Base-by-base conservation (phyloP, 2,329 filamentous ascomycete species). In the Aspergillus sclerotialis region DNA sequence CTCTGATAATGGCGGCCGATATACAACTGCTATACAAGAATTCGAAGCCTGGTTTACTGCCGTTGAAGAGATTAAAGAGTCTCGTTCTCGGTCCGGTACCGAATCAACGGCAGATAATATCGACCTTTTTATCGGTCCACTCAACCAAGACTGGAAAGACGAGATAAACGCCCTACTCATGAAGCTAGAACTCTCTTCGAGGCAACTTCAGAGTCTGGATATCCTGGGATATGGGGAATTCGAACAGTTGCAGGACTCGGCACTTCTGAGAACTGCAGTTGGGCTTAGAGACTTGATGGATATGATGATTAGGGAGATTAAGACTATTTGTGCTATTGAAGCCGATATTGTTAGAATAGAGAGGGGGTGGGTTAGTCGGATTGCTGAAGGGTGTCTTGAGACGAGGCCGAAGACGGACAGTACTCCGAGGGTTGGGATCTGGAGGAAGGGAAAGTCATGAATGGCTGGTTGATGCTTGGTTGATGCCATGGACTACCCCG, bases 1-100 rank as follows among this genome's bases (percentile, higher is more conserved):
- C n/a, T 46, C 46, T 2, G 46, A 51, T 11, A 40, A 40, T 4
- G 39, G 43, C 17, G 55, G 57, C 3, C 48, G 50, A 24, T 64
- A 64, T 43, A 47, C 45, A 12, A 30, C 39, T 24, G 49, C 44
- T 12, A 43, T 63, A 4, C 36, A 44, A 14, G 39, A 39, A 5
- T 65, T 65, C 40, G 60, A 64, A 33, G 35, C 48, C 18, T 66
- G 63, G 63, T 49, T 63, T 18, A 33, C 49, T 5, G 45, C 45
- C 16, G 53, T 50, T 10, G 45, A 52, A 12, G 23, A 45, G 11
- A 53, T 64, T 18, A 45, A 38, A 24, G 39, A 39, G 30, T 36
- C 14, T 7, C 43, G 49, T 15, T 29, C 35, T 15, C 49, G 45
- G n/a, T 28, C 37, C 7, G 32, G 37, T 10, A 40, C 44, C 7